A percentile compares a stretch with the other conserved stretches of the same genome.
These are phyloP conservation scores for Lachancea quebecensis DNA, from an alignment of 805 yeast species.

Conservation along the genomic window DNA sequence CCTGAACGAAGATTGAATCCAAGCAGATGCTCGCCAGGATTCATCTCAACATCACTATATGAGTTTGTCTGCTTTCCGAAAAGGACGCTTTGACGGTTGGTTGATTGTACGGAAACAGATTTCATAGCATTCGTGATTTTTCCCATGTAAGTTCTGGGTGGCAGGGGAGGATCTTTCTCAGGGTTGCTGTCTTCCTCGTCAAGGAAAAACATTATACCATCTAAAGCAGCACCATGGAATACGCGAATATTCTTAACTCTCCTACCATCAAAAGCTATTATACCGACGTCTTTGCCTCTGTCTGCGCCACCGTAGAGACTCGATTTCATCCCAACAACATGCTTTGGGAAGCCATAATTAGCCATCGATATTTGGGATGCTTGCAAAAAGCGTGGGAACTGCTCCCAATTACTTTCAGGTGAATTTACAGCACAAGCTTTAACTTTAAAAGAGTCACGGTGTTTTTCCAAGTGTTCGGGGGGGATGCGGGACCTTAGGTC, in stretches of 20 bases:
- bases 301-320: slow-evolving; percentile 21
- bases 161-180: slow-evolving; percentile 37
- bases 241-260: slow-evolving; percentile 50
- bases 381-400: slow-evolving; percentile 34
- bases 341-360: slow-evolving; percentile 21
- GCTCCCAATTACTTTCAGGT: slow-evolving; percentile 45
- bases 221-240: slow-evolving; percentile 70
- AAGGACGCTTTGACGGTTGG: slow-evolving; percentile 15
- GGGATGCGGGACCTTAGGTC: slow-evolving; percentile 35
- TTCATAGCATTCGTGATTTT: slow-evolving; percentile 25
- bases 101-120: slow-evolving; percentile 12
- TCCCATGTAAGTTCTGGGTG: slow-evolving; percentile 39
- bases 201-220: slow-evolving; percentile 62
- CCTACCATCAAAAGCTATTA: slow-evolving; percentile 24
- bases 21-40: slow-evolving; percentile 49
- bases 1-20: slow-evolving; percentile 68
- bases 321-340: slow-evolving; percentile 25
- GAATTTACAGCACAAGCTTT: slow-evolving; percentile 56
- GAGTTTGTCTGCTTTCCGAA: slow-evolving; percentile 50
- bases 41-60: slow-evolving; percentile 50
- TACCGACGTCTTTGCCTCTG: slow-evolving; percentile 27
- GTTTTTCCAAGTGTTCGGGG: slow-evolving; percentile 26
- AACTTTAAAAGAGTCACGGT: slow-evolving; percentile 32
- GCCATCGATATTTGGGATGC: slow-evolving; percentile 21
- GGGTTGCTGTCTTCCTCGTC: slow-evolving; percentile 9